Base-by-base conservation (phyloP, 768 basidiomycete genomes). In the Trametes punicea region DNA sequence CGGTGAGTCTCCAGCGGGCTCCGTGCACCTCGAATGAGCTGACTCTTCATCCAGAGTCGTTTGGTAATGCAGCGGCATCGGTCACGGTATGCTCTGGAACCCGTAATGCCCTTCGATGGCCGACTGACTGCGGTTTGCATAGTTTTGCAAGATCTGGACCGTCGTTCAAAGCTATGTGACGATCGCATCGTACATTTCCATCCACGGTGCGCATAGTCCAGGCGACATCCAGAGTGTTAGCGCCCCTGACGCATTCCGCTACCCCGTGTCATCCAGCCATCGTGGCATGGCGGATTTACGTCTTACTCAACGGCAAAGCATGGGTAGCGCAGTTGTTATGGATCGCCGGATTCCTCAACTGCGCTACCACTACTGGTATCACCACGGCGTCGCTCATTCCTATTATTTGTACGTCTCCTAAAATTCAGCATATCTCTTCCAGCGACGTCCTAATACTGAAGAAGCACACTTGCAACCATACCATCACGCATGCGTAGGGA, bases 91-190 rank as follows among this genome's bases (percentile, higher is more conserved):
- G 53, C n/a, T n/a, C n/a, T n/a, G n/a, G n/a, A n/a, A n/a, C n/a
- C n/a, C n/a, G n/a, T n/a, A n/a, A n/a, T n/a, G n/a, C n/a, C n/a
- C n/a, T n/a, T n/a, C n/a, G n/a, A n/a, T n/a, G n/a, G n/a, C n/a
- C n/a, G n/a, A n/a, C n/a, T n/a, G n/a, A n/a, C n/a, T n/a, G n/a
- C n/a, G n/a, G n/a, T n/a, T n/a, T n/a, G n/a, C n/a, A n/a, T 2
- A 68, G 67, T 65, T 68, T 46, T 68, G 67, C 55, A 60, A 60
- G 34, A 55, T 62, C 2, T 68, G 67, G 67, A 68, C 67, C 6
- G 53, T 57, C 1, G 20, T 65, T 8, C 67, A 68, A 36, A 59
- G 65, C 58, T 65, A 64, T 27, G 49, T 68, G 30, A 68, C 67
- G 16, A 60, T 68, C 45, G 57, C 55, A 3, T 68, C 67, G 6